A percentile compares a stretch with the other conserved stretches of the same genome.
Evolutionary conservation across 805 yeast genomes (phyloP).

Genomic region (Suhomyces vadensis): DNA sequence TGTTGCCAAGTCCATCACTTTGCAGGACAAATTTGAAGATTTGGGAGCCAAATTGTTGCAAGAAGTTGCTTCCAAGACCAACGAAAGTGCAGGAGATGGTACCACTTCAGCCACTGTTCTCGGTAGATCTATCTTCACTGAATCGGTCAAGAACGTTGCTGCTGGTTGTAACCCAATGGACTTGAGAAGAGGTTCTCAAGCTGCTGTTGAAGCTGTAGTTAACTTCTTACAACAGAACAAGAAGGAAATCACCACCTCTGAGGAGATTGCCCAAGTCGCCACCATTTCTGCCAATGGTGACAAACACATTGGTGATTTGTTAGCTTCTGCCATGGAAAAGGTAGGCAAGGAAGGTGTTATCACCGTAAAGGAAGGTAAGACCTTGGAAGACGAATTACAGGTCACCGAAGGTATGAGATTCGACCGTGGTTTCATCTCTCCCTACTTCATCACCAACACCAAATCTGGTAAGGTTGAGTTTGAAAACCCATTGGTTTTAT

Average conservation of each 20-base stretch:
- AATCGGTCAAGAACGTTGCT: conserved; percentile 93
- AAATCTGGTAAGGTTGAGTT: conserved; percentile 92
- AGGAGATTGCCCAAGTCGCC: conserved; percentile 97
- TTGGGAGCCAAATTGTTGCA: conserved; percentile 93
- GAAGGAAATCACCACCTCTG: conserved; percentile 90
- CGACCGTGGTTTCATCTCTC: conserved; percentile 95
- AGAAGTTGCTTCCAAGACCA: conserved; percentile 96
- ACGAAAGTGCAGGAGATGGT: conserved; percentile 98
- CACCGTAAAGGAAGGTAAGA: conserved; percentile 96
- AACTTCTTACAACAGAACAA: conserved; percentile 79
- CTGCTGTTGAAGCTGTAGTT: conserved; percentile 93
- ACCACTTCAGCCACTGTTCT: conserved; percentile 96
- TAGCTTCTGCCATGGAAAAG: conserved; percentile 96
- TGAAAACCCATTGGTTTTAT: conserved; percentile 84
- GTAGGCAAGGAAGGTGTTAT: conserved; percentile 99
- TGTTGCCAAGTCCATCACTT: conserved; percentile 81
- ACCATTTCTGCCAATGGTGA: conserved; percentile 98
- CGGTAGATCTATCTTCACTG: conserved; percentile 94
- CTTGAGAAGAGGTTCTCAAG: conserved; percentile 93
- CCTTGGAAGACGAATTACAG: conserved; percentile 93
- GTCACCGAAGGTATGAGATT: conserved; percentile 98
- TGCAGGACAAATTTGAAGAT: conserved; percentile 91
- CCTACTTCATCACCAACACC: conserved; percentile 93
- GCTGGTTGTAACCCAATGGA: conserved; percentile 99
- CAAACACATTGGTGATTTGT: conserved; percentile 81